Evolutionary conservation across 352 stramenopile genomes (phyloP), one percentile per base, ranked within the genome.

Genomic region (Phytophthora litchii): DNA sequence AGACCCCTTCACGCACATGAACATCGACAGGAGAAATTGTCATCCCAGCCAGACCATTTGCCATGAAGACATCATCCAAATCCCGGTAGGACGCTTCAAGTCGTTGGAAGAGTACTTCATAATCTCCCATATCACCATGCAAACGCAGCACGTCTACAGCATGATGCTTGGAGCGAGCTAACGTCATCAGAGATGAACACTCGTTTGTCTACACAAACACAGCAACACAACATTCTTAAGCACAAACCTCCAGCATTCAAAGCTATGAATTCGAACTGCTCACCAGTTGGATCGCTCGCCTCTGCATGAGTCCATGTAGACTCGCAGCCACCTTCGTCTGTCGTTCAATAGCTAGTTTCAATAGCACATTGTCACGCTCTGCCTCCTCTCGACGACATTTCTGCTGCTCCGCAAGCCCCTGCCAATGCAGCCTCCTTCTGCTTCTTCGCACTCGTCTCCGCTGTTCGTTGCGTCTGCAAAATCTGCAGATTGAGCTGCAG

Each of bases 241-340:
- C 36, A 14, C 29, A 55, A n/a, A 41, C 16, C 16, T 16, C 23
- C 23, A 27, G 23, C 23, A 27, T 27, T 5, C 23, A 5, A 27
- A 5, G 5, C 23, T 27, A 27, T 5, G 23, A 27, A 27, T 3
- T 48, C 23, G 23, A 27, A 27, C 3, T 48, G 20, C 41, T 21
- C 47, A 63, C 54, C 38, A 58, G 23, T 19, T 51, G 20, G 8
- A 12, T 44, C n/a, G 41, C 20, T 40, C 59, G 62, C 16, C 64
- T 67, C 41, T 67, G 59, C 42, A 83, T 57, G 13, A 80, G 43
- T 27, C 57, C 62, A 21, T 72, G 59, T 4, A 86, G 51, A 36
- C 45, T 72, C 25, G 60, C 68, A 13, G 67, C 63, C 19, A 81
- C 59, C 32, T 73, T 70, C 42, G 66, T 60, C 52, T 86, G 73